A percentile compares a stretch with the other conserved stretches of the same genome.
Evolutionary conservation across 345 rosid genomes (phyloP).

Genomic region (Raphanus sativus): DNA sequence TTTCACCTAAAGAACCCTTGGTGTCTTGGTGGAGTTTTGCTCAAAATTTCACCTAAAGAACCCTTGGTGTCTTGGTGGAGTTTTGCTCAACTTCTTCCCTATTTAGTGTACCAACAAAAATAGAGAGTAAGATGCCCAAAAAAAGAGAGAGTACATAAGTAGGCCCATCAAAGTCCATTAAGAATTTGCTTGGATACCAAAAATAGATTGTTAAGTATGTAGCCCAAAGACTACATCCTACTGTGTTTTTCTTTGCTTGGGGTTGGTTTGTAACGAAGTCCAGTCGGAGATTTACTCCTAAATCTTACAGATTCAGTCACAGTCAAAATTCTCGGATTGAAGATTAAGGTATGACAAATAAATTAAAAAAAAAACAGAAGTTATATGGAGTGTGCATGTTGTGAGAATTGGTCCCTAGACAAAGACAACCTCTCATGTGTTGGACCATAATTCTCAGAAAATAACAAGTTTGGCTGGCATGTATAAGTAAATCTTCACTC

Average conservation of each 20-base stretch:
- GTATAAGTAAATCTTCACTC: background rate
- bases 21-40: background rate
- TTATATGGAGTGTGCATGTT: background rate
- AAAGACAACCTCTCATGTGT: background rate
- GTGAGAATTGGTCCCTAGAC: background rate
- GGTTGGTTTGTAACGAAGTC: background rate
- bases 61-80: conserved; percentile 3
- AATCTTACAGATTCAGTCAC: background rate
- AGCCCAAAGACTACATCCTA: background rate
- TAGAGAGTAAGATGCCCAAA: too few species aligned
- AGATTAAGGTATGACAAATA: too few species aligned
- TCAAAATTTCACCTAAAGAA: too few species aligned
- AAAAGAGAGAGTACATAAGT: background rate
- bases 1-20: background rate
- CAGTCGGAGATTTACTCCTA: background rate
- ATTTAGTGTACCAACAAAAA: background rate
- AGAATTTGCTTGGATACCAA: background rate
- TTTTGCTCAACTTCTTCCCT: background rate
- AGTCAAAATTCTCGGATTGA: background rate
- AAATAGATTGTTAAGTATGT: background rate
- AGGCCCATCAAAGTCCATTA: conserved; percentile 14
- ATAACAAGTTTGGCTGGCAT: background rate
- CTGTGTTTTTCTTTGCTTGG: background rate
- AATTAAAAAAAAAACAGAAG: background rate
- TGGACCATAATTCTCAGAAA: background rate